phyloP scores from a whole-genome alignment of 2,329 filamentous ascomycete species.

The Phyllosticta paracitricarpa region DNA sequence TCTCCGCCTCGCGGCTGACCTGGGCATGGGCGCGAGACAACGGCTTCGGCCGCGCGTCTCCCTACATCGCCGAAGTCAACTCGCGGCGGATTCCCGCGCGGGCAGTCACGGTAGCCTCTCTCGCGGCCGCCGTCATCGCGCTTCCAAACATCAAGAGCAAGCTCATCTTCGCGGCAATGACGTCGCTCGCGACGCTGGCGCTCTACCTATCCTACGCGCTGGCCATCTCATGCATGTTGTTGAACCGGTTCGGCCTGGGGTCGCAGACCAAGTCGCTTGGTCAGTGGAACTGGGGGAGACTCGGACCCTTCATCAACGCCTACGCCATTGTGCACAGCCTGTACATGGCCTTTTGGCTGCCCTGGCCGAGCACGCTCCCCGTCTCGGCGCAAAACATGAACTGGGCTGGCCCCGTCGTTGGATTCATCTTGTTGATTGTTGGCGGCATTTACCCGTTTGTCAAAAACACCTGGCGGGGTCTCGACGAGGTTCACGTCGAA shows the following conservation, averaged over 20 bases:
- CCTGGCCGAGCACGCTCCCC: slow-evolving; percentile 10
- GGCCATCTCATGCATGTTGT: slow-evolving; percentile 27
- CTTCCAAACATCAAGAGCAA: slow-evolving; percentile 32
- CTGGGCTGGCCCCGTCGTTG: slow-evolving; percentile 12
- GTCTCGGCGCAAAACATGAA: slow-evolving; percentile 12
- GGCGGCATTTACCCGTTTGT: not conserved
- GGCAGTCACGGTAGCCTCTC: slow-evolving; percentile 25
- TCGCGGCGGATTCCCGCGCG: slow-evolving; percentile 26
- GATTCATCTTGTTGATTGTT: slow-evolving; percentile 10
- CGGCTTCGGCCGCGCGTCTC: slow-evolving; percentile 20
- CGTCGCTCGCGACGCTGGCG: slow-evolving; percentile 28
- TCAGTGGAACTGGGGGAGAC: slow-evolving; percentile 11
- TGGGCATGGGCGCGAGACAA: slow-evolving; percentile 39
- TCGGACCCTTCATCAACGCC: slow-evolving; percentile 8
- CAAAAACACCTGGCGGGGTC: not conserved
- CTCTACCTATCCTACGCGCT: slow-evolving; percentile 33
- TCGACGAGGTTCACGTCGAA: not conserved
- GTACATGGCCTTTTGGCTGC: slow-evolving; percentile 9
- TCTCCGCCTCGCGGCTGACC: slow-evolving; percentile 34
- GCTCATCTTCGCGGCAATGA: slow-evolving; percentile 31
- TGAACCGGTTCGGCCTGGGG: slow-evolving; percentile 20
- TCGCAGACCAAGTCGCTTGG: slow-evolving; percentile 1
- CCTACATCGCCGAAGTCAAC: slow-evolving; percentile 23
- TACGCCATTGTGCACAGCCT: slow-evolving; percentile 10
- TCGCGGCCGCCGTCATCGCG: slow-evolving; percentile 25